Base-by-base conservation (phyloP, 352 stramenopile species). In the Phytophthora nicotianae region DNA sequence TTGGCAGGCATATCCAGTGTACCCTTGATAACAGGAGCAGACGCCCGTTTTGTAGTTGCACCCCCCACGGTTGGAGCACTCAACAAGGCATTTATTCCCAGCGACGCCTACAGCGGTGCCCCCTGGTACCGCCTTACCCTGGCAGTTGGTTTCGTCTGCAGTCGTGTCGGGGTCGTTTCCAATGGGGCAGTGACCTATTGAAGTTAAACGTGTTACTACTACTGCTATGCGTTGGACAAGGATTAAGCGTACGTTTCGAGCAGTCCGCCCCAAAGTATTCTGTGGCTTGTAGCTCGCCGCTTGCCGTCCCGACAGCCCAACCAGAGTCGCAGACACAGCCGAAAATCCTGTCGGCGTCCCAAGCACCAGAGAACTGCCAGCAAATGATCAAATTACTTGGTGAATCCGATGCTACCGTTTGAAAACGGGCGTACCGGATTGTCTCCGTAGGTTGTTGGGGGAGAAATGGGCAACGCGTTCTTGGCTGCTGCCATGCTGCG, bases 241-340 rank as follows among this genome's bases (percentile, higher is more conserved):
- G 16, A 27, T 35, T 2, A 32, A 37, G 61, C 79, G 47, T 74
- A 93, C 84, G 81, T 29, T 77, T 70, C 32, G 83, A 91, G 70
- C 92, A 98, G 54, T 96, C 89, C 8, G 83, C 75, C 7, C 91
- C 89, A 59, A 97, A 97, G 66, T 80, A 98, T 66, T 97, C 83
- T 10, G 89, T 82, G 23, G 74, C 72, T 72, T 97, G 91, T 20
- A 89, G 71, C 50, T 97, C 78, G 0, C 83, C 86, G 3, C 51
- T 58, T 13, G 73, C 84, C 2, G 83, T 83, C 19, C 90, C 91
- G 5, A 98, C 89, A 20, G 79, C 64, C 90, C 90, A 97, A 13
- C 71, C 49, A 3, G 86, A 96, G 66, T 97, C 90, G 55, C 90
- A 97, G 5, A 93, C 72, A 58, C 94, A 98, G 0, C 86, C 87